phyloP scores from a whole-genome alignment of 305 asterid species.

The Solanum aculeatissimum region DNA sequence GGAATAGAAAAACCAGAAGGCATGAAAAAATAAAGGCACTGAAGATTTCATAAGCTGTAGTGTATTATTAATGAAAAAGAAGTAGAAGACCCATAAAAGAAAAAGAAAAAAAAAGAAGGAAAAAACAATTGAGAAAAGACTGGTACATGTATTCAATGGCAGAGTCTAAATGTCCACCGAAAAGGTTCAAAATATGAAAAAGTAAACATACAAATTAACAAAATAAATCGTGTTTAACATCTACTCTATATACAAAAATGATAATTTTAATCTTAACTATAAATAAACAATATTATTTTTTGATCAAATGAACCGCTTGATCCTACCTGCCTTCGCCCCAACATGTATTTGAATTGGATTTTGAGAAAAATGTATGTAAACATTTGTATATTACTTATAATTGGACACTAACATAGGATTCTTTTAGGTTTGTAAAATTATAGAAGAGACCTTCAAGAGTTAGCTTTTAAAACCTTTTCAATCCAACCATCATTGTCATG shows the following conservation, averaged over 20 bases:
- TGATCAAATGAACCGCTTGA: fast-evolving
- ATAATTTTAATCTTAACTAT: neutral
- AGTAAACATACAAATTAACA: too few species aligned
- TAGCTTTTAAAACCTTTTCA: neutral
- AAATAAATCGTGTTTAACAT: neutral
- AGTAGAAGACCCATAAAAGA: neutral
- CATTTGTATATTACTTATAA: neutral
- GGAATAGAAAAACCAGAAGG: too few species aligned
- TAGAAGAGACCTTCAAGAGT: neutral
- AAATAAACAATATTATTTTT: too few species aligned
- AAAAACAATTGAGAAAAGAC: neutral
- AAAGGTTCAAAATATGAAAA: too few species aligned
- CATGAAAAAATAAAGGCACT: too few species aligned
- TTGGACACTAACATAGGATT: neutral
- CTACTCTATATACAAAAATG: neutral
- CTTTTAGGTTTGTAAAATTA: neutral
- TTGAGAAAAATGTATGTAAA: neutral
- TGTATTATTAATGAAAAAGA: neutral
- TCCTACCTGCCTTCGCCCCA: fast-evolving
- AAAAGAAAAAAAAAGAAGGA: neutral
- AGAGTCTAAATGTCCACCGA: fast-evolving
- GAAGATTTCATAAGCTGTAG: neutral
- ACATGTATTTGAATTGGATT: neutral
- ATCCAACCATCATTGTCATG: neutral
- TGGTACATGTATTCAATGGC: neutral